These are phyloP conservation scores for Podaxis carcinomalis DNA, from an alignment of 768 basidiomycete species.

Conservation along the genomic window DNA sequence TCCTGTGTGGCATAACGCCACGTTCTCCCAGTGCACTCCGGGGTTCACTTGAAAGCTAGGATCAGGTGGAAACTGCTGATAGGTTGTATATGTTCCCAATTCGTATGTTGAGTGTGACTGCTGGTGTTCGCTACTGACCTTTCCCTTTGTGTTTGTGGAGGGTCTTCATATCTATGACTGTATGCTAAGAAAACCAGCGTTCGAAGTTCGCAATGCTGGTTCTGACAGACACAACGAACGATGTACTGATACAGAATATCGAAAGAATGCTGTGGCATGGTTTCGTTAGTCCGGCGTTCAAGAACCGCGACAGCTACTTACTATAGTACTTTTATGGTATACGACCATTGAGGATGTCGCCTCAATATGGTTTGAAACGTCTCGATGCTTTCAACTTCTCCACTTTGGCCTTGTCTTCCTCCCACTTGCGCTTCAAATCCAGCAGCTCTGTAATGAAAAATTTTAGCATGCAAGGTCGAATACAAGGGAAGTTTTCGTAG, in stretches of 20 bases:
- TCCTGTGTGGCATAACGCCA: constrained; percentile 21
- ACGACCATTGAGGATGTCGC: neutral
- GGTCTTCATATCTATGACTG: too few species aligned
- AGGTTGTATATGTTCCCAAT: neutral
- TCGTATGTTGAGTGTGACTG: too few species aligned
- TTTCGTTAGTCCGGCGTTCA: neutral
- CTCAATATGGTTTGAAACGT: constrained; percentile 83
- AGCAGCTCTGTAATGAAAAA: constrained; percentile 45
- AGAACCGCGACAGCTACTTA: neutral
- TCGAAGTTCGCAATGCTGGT: too few species aligned
- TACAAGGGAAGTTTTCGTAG: constrained; percentile 5
- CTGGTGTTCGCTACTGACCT: too few species aligned
- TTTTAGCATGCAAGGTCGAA: neutral
- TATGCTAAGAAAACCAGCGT: too few species aligned
- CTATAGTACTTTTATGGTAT: neutral
- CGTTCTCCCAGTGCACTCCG: constrained; percentile 15
- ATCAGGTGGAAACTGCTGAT: neutral
- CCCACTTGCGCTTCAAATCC: constrained; percentile 79
- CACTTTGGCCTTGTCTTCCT: constrained; percentile 83
- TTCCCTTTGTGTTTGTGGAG: too few species aligned
- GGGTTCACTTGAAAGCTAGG: neutral
- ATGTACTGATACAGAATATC: neutral
- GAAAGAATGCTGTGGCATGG: neutral
- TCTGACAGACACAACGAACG: neutral
- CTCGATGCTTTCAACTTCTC: constrained; percentile 75